These are phyloP conservation scores for Alliaria petiolata DNA, from an alignment of 345 rosid species.

Conservation along the genomic window DNA sequence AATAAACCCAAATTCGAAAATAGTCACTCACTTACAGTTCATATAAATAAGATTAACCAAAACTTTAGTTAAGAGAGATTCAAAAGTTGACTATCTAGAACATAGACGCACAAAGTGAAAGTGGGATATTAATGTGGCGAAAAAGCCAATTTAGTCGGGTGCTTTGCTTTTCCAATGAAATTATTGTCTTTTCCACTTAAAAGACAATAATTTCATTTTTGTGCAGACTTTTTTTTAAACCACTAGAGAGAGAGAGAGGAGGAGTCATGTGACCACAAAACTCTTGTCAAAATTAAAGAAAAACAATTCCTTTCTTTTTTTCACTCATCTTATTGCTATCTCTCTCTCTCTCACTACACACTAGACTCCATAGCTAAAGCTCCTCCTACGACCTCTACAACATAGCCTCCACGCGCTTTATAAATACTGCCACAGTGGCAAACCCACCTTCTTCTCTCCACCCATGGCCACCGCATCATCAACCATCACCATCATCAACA, in stretches of 20 bases:
- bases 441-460: constrained; percentile 25
- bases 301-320: background rate
- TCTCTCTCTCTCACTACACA: background rate
- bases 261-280: constrained; percentile 30
- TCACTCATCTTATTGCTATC: background rate
- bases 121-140: background rate
- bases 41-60: background rate
- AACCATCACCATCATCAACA: constrained; percentile 14
- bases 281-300: background rate
- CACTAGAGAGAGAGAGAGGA: background rate
- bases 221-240: constrained; percentile 8
- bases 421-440: constrained; percentile 28
- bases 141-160: constrained; percentile 28
- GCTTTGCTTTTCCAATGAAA: constrained; percentile 26
- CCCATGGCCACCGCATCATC: constrained; percentile 29
- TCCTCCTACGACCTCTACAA: constrained; percentile 13
- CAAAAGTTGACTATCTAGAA: background rate
- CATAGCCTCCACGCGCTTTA: constrained; percentile 29
- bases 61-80: background rate
- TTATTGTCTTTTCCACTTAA: constrained; percentile 9
- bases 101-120: constrained; percentile 13
- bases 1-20: background rate
- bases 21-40: background rate
- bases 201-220: constrained; percentile 1
- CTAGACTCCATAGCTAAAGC: constrained; percentile 31